Evolutionary conservation across 2,329 filamentous ascomycete species (phyloP), one percentile per base, ranked within the genome.

Genomic region (Cytospora leucostoma): DNA sequence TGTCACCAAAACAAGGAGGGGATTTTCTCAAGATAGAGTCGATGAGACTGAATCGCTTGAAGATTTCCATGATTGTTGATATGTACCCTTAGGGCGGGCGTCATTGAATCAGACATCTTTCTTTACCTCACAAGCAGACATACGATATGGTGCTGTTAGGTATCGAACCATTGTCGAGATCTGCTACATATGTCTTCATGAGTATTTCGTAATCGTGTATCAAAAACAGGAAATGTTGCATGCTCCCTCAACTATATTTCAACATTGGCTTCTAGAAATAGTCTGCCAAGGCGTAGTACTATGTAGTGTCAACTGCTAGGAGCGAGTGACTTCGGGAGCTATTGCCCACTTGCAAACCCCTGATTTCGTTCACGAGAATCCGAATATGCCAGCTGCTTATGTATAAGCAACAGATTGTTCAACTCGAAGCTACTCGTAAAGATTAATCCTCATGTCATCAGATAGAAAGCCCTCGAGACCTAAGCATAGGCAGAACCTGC

Each of bases 41-140:
- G 90, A 94, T 94, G 91, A 91, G 89, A 93, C 74, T 91, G 90
- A 76, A 76, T 93, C 12, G 90, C 27, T 27, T 27, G 27, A 27
- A 2, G 27, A 4, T 27, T 27, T 4, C 27, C 27, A 27, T 27
- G 4, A 27, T 2, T 27, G 27, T 27, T 27, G 27, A 27, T 27
- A 27, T 27, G 27, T 27, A 4, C 27, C 27, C 27, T 27, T 27
- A 4, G 27, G 27, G 27, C 27, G 27, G 27, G 27, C 4, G 2
- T 27, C 27, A 27, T 27, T 27, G 27, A 27, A 27, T n/a, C n/a
- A n/a, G 27, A 27, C 27, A 27, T 27, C 27, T 27, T 27, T 4
- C 27, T 2, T 27, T 27, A 27, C 27, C 27, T n/a, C 27, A 27
- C 4, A 4, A 27, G 27, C 27, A 27, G 27, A 4, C 27, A 27